Evolutionary conservation across 2,329 filamentous ascomycete genomes (phyloP).

Genomic region (Ophiognomonia clavigignenti-juglandacearum): DNA sequence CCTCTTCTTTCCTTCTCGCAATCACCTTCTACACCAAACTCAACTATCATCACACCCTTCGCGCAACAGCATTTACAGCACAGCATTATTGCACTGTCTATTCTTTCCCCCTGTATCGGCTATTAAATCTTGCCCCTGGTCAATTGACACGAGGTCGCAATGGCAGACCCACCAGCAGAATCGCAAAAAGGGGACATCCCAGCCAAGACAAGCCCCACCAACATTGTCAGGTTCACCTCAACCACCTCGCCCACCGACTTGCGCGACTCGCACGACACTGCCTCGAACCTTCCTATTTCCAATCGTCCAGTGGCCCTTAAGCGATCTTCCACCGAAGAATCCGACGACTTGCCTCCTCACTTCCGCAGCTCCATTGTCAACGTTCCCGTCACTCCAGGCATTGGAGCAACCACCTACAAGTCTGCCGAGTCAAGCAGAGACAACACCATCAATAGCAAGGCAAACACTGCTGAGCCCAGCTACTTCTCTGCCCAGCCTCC

Average conservation of each 20-base stretch:
- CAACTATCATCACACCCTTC: too few relatives aligned
- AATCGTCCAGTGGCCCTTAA: conserved; percentile 8
- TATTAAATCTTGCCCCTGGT: background rate
- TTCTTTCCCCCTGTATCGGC: background rate
- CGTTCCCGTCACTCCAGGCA: conserved; percentile 38
- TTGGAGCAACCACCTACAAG: conserved; percentile 27
- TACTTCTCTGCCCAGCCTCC: conserved; percentile 26
- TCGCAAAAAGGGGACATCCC: conserved; percentile 13
- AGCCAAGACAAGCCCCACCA: conserved; percentile 10
- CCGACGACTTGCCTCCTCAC: conserved; percentile 27
- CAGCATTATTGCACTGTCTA: background rate
- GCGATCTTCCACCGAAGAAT: conserved; percentile 17
- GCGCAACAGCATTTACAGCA: background rate
- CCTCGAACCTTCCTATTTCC: conserved; percentile 5
- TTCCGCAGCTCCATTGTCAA: conserved; percentile 27
- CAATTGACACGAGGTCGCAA: conserved; percentile 11
- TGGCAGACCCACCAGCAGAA: conserved; percentile 14
- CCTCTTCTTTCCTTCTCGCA: background rate
- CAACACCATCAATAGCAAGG: conserved; percentile 12
- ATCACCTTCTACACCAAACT: too few relatives aligned
- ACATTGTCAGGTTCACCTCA: conserved; percentile 15
- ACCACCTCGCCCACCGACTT: conserved; percentile 10
- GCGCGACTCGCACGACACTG: conserved; percentile 4
- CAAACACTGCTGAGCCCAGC: conserved; percentile 17
- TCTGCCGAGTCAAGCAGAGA: conserved; percentile 19